Conservation (phyloP, 2,329 filamentous ascomycete species). For the Fusarium austroafricanum region DNA sequence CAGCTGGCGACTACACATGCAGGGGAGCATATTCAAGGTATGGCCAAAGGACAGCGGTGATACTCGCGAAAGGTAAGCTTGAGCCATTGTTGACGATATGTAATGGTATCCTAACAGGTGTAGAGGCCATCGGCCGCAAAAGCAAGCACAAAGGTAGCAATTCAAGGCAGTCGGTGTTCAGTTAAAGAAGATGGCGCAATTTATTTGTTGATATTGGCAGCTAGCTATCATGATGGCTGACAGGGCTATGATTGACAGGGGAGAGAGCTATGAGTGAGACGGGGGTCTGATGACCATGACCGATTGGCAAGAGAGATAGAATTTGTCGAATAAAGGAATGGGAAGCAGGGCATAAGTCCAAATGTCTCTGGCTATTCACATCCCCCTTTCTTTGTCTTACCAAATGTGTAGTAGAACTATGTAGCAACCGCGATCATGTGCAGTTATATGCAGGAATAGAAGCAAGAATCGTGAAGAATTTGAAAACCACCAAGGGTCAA, state of each 20-base stretch:
- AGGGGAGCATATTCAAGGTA: neutral
- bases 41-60: neutral
- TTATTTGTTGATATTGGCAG: constrained; percentile 29
- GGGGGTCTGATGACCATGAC: constrained; percentile 20
- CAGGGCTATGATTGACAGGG: constrained; percentile 36
- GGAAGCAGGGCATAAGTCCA: constrained; percentile 6
- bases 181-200: constrained; percentile 6
- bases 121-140: neutral
- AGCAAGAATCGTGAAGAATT: constrained; percentile 7
- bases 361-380: constrained; percentile 12
- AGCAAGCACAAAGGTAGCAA: neutral
- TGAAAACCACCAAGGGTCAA: constrained; percentile 8
- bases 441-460: constrained; percentile 1
- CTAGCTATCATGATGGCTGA: constrained; percentile 30
- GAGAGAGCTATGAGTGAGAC: constrained; percentile 30
- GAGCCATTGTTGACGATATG: neutral
- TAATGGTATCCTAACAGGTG: neutral
- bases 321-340: constrained; percentile 7
- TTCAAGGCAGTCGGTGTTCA: neutral
- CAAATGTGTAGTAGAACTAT: neutral
- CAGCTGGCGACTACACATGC: neutral
- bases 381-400: constrained; percentile 25
- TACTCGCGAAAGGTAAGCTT: neutral
- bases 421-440: neutral
- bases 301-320: constrained; percentile 28